Base-by-base conservation (phyloP, 2,329 filamentous ascomycete species). In the Phoma sp. region DNA sequence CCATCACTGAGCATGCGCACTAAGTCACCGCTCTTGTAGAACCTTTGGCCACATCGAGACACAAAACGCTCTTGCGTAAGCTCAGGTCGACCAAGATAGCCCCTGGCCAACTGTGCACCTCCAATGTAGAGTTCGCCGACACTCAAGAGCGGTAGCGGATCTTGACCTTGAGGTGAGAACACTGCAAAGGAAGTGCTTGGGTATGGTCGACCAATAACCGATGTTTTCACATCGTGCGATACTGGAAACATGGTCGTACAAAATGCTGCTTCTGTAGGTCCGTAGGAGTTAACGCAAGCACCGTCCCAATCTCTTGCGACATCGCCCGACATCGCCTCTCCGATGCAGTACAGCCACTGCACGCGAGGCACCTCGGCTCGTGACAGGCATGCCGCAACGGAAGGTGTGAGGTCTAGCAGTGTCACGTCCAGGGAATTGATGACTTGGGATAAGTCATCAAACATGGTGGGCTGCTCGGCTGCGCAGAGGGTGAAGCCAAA, bases 91-190 rank as follows among this genome's bases (percentile, higher is more conserved):
- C 74, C 68, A 48, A 78, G 65, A 48, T 81, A 81, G 10, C 75
- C 78, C 35, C 76, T 66, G 14, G 78, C 79, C 4, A 81, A 64
- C 58, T 80, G 79, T 8, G 73, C 67, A 9, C 79, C 79, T 36
- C 77, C 76, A 41, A 81, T 77, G 40, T 75, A 78, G 11, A 82
- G 65, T 60, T 82, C 79, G 7, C 78, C 78, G 6, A 71, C 59
- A 9, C 74, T 72, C 47, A 78, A 68, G 1, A 72, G 43, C n/a
- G 77, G 76, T 23, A 78, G 50, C 8, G 69, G 63, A 11, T 61
- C 60, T 24, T 69, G 58, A 7, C 68, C 67, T 18, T 71, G 46
- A 18, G 59, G 42, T 2, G 73, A 61, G 27, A 77, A 67, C 5
- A 79, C 59, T 4, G 68, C 68, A 44, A 79, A 77, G 10, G 71